These are phyloP conservation scores for Hemileccinum impolitum DNA, from an alignment of 768 basidiomycete species.

Conservation along the genomic window DNA sequence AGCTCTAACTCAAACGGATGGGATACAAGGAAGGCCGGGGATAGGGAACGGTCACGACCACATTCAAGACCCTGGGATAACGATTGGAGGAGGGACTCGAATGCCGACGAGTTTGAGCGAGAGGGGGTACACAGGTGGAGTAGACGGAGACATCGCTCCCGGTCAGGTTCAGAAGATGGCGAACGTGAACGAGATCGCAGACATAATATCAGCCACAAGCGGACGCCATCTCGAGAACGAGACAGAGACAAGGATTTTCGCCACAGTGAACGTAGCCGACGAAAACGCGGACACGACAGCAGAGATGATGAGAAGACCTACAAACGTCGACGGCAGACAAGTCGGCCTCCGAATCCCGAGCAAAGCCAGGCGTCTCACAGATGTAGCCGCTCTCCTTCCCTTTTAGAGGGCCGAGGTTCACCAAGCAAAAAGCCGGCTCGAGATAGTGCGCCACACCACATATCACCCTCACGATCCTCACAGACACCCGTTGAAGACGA, in stretches of 20 bases:
- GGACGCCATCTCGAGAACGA: conserved; percentile 15
- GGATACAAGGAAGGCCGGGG: conserved; percentile 37
- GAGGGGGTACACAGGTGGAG: conserved; percentile 19
- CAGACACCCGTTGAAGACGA: conserved; percentile 26
- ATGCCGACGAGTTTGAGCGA: conserved; percentile 30
- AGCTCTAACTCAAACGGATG: conserved; percentile 25
- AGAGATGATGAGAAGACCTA: conserved; percentile 14
- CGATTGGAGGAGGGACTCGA: conserved; percentile 43
- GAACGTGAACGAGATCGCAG: conserved; percentile 19
- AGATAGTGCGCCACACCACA: conserved; percentile 5
- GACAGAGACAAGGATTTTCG: conserved; percentile 11
- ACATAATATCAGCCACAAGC: conserved; percentile 20
- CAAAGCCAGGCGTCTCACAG: conserved; percentile 9
- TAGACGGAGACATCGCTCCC: conserved; percentile 27
- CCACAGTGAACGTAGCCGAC: conserved; percentile 16
- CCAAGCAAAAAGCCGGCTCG: conserved; percentile 3
- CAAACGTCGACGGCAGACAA: conserved; percentile 21
- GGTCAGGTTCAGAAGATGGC: conserved; percentile 27
- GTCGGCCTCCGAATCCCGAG: conserved; percentile 15
- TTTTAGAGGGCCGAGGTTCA: conserved; percentile 8
- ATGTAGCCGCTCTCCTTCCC: conserved; percentile 14
- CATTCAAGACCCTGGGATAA: conserved; percentile 41
- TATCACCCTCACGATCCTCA: conserved; percentile 28
- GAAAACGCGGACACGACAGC: conserved; percentile 26
- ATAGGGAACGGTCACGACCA: conserved; percentile 42